Conservation (phyloP, 257 asterid species). For the Nicotiana noctiflora region DNA sequence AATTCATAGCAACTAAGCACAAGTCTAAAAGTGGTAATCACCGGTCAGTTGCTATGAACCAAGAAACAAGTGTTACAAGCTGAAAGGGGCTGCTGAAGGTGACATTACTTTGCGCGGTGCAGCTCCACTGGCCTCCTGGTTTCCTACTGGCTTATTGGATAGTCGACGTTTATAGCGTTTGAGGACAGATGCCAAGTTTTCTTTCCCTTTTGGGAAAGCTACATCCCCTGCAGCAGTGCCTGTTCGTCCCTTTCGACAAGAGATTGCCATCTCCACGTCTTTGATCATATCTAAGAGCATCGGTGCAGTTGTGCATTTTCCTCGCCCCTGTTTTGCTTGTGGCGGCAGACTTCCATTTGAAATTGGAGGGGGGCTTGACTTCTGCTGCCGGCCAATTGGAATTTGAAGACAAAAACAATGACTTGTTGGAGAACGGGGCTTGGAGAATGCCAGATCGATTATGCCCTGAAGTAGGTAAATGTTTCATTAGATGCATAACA, state of each 20-base stretch:
- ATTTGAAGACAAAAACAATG: slow-evolving; percentile 95
- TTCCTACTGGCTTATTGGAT: slow-evolving; percentile 49
- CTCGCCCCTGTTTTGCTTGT: slow-evolving; percentile 45
- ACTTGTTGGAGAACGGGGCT: slow-evolving; percentile 52
- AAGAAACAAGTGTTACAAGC: slow-evolving; percentile 26
- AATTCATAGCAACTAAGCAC: slow-evolving; percentile 17
- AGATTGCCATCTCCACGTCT: slow-evolving; percentile 75
- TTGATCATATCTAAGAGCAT: slow-evolving; percentile 62
- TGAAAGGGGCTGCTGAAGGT: slow-evolving; percentile 21
- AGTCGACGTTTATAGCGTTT: slow-evolving; percentile 88
- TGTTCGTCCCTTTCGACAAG: slow-evolving; percentile 88
- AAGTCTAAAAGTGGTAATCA: not conserved
- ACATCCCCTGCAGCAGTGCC: slow-evolving; percentile 99
- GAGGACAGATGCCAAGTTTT: slow-evolving; percentile 78
- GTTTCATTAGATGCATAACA: not conserved
- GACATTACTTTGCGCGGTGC: slow-evolving; percentile 28
- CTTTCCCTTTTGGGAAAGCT: slow-evolving; percentile 95
- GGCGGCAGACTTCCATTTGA: slow-evolving; percentile 49
- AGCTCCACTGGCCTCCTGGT: slow-evolving; percentile 29
- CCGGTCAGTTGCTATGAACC: slow-evolving; percentile 20
- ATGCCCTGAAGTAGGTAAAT: slow-evolving; percentile 52
- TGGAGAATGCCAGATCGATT: slow-evolving; percentile 67
- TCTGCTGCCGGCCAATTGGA: slow-evolving; percentile 64
- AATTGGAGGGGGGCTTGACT: slow-evolving; percentile 42
- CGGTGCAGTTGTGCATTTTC: slow-evolving; percentile 75